Conservation (phyloP, 148 eudicot species). For the Vaccinium corymbosum region DNA sequence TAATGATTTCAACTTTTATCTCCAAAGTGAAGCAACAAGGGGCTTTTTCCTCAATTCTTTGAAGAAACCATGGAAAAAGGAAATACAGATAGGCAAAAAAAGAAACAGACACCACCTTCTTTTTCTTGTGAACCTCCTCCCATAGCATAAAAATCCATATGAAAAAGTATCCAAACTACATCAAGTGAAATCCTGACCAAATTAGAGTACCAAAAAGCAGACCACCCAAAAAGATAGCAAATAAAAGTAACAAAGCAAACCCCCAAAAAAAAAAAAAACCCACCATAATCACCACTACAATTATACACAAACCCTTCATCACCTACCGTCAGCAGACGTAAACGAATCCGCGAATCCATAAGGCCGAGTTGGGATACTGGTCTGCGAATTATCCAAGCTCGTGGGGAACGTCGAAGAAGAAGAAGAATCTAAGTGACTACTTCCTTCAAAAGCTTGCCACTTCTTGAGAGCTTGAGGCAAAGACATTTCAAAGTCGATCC, state of each 20-base stretch:
- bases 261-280: background rate
- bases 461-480: slow-evolving; percentile 90
- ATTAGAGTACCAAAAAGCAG: background rate
- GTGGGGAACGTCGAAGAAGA: slow-evolving; percentile 61
- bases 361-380: slow-evolving; percentile 81
- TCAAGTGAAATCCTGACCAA: slow-evolving; percentile 8
- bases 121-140: background rate
- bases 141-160: slow-evolving; percentile 6
- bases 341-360: slow-evolving; percentile 90
- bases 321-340: slow-evolving; percentile 85
- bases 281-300: slow-evolving; percentile 3
- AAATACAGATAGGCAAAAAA: background rate
- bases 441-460: slow-evolving; percentile 88
- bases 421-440: slow-evolving; percentile 53
- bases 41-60: background rate
- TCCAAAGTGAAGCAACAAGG: background rate
- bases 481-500: slow-evolving; percentile 87
- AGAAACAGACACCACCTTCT: background rate
- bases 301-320: slow-evolving; percentile 18
- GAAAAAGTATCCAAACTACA: slow-evolving; percentile 13
- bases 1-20: background rate
- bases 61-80: background rate
- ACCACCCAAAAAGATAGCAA: background rate
- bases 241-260: slow-evolving; percentile 17
- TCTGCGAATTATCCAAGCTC: slow-evolving; percentile 71